phyloP scores from a whole-genome alignment of 192 early-diverging fungal species.

The Coemansia sp. region DNA sequence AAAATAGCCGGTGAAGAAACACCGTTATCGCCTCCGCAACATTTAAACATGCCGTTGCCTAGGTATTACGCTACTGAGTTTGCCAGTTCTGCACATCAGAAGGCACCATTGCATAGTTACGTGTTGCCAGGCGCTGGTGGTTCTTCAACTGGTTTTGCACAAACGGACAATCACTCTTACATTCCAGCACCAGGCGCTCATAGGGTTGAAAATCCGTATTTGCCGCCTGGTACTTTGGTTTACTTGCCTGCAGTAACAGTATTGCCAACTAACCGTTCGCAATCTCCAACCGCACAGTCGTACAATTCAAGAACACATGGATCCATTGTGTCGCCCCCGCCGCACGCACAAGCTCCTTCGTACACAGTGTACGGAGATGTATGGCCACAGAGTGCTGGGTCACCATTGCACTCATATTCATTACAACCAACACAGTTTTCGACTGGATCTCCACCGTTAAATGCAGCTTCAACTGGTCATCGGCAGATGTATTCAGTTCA shows the following conservation, averaged over 20 bases:
- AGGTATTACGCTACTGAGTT: background rate
- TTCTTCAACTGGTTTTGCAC: background rate
- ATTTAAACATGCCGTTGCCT: background rate
- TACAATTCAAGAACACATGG: background rate
- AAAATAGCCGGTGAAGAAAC: background rate
- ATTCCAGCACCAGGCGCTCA: background rate
- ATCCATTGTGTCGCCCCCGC: background rate
- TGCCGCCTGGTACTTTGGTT: constrained; percentile 24
- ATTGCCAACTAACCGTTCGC: constrained; percentile 3
- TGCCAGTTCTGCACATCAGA: background rate
- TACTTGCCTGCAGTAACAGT: constrained; percentile 27
- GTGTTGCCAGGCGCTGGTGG: background rate
- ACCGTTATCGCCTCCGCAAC: background rate
- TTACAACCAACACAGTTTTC: too few species aligned
- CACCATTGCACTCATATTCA: background rate
- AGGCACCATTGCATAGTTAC: background rate
- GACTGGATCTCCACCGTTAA: background rate
- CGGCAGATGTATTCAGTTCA: background rate
- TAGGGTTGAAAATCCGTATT: constrained; percentile 15
- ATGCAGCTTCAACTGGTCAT: background rate
- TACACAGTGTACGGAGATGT: background rate
- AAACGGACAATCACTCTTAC: background rate
- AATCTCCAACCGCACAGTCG: background rate
- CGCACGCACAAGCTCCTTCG: background rate
- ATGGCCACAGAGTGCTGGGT: background rate